Conservation (phyloP, 1,284 basidiomycete genomes). For the Chondrostereum purpureum region DNA sequence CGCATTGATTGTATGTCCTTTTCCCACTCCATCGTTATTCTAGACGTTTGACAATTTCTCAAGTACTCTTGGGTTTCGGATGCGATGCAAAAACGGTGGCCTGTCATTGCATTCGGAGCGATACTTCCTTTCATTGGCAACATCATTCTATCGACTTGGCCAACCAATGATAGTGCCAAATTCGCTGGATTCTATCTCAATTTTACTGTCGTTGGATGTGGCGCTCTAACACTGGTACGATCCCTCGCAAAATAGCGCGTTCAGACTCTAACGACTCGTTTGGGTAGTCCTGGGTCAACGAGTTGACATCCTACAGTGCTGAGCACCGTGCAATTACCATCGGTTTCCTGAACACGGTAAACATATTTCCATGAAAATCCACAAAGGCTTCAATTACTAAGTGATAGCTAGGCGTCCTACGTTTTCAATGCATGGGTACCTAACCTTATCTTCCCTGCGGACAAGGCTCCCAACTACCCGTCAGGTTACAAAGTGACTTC, state of each 20-base stretch:
- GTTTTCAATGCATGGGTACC: constrained; percentile 10
- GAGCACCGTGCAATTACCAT: constrained; percentile 11
- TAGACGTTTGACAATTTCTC: background rate
- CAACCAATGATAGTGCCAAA: constrained; percentile 2
- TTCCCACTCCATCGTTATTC: background rate
- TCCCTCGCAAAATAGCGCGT: background rate
- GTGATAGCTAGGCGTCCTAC: constrained; percentile 5
- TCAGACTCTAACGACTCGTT: background rate
- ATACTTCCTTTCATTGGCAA: constrained; percentile 8
- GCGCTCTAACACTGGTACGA: constrained; percentile 8
- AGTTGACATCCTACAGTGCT: constrained; percentile 9
- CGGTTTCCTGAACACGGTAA: constrained; percentile 9
- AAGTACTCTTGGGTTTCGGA: constrained; percentile 8
- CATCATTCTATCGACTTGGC: constrained; percentile 10
- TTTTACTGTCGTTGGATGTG: constrained; percentile 7
- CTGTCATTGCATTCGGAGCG: constrained; percentile 8
- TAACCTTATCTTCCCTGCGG: constrained; percentile 8
- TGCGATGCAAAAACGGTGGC: constrained; percentile 6
- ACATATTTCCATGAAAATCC: no score
- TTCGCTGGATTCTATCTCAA: constrained; percentile 11
- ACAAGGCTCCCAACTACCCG: constrained; percentile 7
- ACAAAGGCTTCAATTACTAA: no score
- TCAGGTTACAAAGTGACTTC: constrained; percentile 8
- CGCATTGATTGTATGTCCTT: constrained; percentile 3
- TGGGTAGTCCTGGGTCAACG: constrained; percentile 8